These are phyloP conservation scores for Apiospora koreana DNA, from an alignment of 2,329 filamentous ascomycete genomes.

Conservation along the genomic window DNA sequence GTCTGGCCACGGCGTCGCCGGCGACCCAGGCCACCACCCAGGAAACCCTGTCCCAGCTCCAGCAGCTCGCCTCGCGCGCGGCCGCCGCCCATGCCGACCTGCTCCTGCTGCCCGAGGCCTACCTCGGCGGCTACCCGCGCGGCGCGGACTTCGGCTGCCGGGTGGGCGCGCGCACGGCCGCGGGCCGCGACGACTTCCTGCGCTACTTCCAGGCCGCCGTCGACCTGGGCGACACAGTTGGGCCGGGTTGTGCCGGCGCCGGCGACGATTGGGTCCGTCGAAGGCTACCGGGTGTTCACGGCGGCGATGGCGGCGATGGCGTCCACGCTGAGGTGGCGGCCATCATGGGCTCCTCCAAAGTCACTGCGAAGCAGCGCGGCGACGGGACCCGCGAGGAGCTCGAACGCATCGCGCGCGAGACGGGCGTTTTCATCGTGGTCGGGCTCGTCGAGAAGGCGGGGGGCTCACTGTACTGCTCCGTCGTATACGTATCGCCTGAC, in stretches of 20 bases:
- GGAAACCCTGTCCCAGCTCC: slow-evolving; percentile 67
- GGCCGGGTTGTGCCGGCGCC: slow-evolving; percentile 59
- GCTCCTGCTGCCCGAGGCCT: slow-evolving; percentile 89
- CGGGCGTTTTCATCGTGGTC: slow-evolving; percentile 78
- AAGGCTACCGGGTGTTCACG: slow-evolving; percentile 45
- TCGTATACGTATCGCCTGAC: slow-evolving; percentile 77
- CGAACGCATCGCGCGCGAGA: slow-evolving; percentile 73
- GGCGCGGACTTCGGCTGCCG: slow-evolving; percentile 75
- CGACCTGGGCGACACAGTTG: slow-evolving; percentile 78
- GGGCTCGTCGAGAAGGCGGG: slow-evolving; percentile 79
- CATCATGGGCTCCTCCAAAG: slow-evolving; percentile 37
- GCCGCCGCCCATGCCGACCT: slow-evolving; percentile 60
- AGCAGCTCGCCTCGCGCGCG: slow-evolving; percentile 64
- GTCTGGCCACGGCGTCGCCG: slow-evolving; percentile 59
- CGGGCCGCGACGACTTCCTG: slow-evolving; percentile 80
- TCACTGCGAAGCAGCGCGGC: slow-evolving; percentile 52
- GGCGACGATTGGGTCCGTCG: slow-evolving; percentile 71
- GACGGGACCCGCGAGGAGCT: slow-evolving; percentile 80
- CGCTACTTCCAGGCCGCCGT: slow-evolving; percentile 77
- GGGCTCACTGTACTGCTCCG: slow-evolving; percentile 82
- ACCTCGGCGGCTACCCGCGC: slow-evolving; percentile 87
- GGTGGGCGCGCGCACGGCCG: slow-evolving; percentile 69
- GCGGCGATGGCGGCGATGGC: no score
- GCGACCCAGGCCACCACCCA: slow-evolving; percentile 49
- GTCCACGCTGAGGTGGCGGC: slow-evolving; percentile 21